Evolutionary conservation across 192 early-diverging fungal genomes (phyloP).

Genomic region (Endogone sp.): DNA sequence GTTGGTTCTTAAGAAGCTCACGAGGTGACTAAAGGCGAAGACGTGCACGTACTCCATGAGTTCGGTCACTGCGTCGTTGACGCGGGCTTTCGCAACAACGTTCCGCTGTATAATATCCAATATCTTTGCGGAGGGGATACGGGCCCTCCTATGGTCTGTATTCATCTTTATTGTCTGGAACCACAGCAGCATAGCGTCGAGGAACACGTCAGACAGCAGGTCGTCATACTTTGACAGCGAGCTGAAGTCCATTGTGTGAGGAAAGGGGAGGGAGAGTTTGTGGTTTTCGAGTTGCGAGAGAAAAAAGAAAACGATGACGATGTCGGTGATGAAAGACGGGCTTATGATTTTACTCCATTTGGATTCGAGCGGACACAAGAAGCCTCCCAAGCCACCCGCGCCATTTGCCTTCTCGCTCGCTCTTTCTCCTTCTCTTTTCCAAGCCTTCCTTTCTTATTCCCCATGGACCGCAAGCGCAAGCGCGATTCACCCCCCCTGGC

Average conservation of each 20-base stretch:
- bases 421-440: no score
- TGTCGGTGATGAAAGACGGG: no score
- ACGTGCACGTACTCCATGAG: conserved; percentile 33
- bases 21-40: not conserved
- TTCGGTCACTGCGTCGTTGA: conserved; percentile 36
- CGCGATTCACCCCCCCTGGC: not conserved
- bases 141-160: conserved; percentile 24
- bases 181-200: conserved; percentile 46
- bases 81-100: conserved; percentile 28
- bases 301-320: not conserved
- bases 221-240: conserved; percentile 48
- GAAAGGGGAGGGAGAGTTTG: no score
- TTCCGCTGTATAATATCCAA: conserved; percentile 34
- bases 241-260: conserved; percentile 37
- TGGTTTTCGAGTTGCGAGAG: no score
- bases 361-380: no score
- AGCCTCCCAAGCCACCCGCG: no score
- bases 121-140: conserved; percentile 18
- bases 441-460: no score
- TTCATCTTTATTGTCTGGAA: conserved; percentile 48
- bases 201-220: conserved; percentile 39
- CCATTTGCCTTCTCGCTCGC: no score
- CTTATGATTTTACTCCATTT: no score
- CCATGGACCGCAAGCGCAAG: no score
- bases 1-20: no score